phyloP scores from a whole-genome alignment of 148 eudicot genomes.

The Polygonum maritimum region DNA sequence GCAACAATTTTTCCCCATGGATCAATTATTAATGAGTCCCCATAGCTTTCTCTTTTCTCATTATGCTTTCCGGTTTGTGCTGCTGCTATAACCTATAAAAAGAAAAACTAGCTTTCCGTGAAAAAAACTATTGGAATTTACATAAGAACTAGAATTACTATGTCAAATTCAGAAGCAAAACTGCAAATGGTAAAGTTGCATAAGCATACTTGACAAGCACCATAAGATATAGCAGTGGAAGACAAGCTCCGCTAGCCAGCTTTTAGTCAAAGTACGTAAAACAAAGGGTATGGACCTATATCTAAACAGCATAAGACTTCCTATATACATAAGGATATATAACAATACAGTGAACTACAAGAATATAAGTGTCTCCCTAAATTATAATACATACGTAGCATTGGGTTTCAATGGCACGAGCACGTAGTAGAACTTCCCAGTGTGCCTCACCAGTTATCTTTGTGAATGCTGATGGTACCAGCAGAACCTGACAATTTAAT shows the following conservation, averaged over 20 bases:
- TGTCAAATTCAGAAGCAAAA: background rate
- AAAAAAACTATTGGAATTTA: background rate
- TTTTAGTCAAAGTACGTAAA: background rate
- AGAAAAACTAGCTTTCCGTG: slow-evolving; percentile 3
- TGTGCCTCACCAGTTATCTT: slow-evolving; percentile 84
- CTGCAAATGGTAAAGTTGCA: background rate
- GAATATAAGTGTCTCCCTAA: background rate
- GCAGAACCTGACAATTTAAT: slow-evolving; percentile 40
- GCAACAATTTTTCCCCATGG: slow-evolving; percentile 90
- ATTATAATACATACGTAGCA: slow-evolving; percentile 46
- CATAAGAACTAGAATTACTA: background rate
- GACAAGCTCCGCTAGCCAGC: background rate
- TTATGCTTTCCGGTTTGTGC: slow-evolving; percentile 93
- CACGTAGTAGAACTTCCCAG: slow-evolving; percentile 76
- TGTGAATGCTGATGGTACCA: slow-evolving; percentile 91
- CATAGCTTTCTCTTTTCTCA: slow-evolving; percentile 85
- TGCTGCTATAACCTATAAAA: slow-evolving; percentile 81
- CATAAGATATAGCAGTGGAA: background rate
- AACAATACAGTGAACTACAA: background rate
- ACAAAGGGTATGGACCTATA: background rate
- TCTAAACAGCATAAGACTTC: background rate
- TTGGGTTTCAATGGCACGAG: slow-evolving; percentile 75
- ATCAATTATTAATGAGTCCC: slow-evolving; percentile 84
- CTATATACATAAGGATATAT: background rate
- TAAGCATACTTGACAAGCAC: background rate